Percentiles rank a stretch among this genome's conserved stretches.
phyloP scores from a whole-genome alignment of 2,329 filamentous ascomycete species.

The Fusarium sp. region DNA sequence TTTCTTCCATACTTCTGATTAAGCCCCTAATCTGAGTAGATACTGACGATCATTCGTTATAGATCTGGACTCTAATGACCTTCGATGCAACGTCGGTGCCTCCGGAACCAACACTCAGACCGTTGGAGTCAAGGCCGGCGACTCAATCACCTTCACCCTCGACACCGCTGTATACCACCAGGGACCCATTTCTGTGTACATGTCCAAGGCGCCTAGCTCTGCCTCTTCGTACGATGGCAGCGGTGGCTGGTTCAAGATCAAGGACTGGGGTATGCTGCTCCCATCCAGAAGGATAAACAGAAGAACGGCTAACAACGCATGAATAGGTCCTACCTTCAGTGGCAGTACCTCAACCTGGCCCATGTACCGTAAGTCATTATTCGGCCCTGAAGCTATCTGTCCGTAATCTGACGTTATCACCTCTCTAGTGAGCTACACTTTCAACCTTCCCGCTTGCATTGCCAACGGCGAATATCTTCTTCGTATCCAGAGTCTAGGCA shows the following conservation, averaged over 20 bases:
- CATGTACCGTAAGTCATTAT: background rate
- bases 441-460: conserved; percentile 3
- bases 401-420: too few species aligned
- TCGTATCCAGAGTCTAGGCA: conserved; percentile 1
- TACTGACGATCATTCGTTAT: too few species aligned
- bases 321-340: background rate
- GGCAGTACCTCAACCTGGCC: background rate
- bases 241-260: conserved; percentile 8
- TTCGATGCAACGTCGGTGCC: conserved; percentile 10
- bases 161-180: conserved; percentile 13
- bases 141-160: conserved; percentile 7
- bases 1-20: too few species aligned
- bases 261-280: background rate
- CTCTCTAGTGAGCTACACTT: conserved; percentile 6
- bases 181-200: conserved; percentile 4
- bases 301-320: accelerated
- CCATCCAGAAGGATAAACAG: accelerated
- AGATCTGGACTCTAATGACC: background rate
- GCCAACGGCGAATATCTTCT: conserved; percentile 8
- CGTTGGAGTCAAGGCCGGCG: background rate
- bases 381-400: too few species aligned
- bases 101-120: background rate
- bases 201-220: conserved; percentile 3
- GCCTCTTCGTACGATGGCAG: background rate
- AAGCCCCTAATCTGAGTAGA: too few species aligned